Evolutionary conservation across 306 rosid genomes (phyloP).

Genomic region (Carpinus fangiana): DNA sequence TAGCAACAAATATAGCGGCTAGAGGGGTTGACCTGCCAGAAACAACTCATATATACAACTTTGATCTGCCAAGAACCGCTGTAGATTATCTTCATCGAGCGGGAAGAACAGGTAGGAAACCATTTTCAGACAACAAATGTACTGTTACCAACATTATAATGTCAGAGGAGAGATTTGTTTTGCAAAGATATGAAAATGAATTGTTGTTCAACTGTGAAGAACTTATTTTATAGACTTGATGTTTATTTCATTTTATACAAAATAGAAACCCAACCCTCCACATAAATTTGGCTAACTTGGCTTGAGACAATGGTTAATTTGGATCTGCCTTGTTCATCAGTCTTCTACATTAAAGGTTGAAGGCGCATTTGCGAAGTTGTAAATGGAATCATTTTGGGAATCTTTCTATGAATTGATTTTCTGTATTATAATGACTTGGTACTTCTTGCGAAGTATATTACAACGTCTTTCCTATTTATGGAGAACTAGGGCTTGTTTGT

Average conservation of each 20-base stretch:
- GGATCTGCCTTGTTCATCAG: no score
- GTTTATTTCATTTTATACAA: constrained; percentile 2
- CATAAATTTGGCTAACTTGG: background rate
- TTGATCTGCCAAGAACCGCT: constrained; percentile 76
- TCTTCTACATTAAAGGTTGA: no score
- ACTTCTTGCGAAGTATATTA: background rate
- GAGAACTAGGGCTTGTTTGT: background rate
- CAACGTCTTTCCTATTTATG: background rate
- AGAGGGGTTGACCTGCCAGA: constrained; percentile 93
- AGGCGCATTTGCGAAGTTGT: background rate
- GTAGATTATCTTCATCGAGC: constrained; percentile 93
- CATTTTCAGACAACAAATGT: constrained; percentile 71
- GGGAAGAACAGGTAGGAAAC: constrained; percentile 90
- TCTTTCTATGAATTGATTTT: background rate
- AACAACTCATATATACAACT: constrained; percentile 89
- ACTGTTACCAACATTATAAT: constrained; percentile 66
- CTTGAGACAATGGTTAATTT: background rate
- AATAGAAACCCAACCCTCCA: background rate
- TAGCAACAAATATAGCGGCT: constrained; percentile 86
- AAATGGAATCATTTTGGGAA: background rate
- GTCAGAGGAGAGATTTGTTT: constrained; percentile 77
- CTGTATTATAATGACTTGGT: background rate
- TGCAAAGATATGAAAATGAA: constrained; percentile 84
- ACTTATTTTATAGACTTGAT: constrained; percentile 38
- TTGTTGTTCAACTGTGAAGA: constrained; percentile 70